Evolutionary conservation across 2,329 filamentous ascomycete genomes (phyloP).

Genomic region (Trichoderma lentiforme): DNA sequence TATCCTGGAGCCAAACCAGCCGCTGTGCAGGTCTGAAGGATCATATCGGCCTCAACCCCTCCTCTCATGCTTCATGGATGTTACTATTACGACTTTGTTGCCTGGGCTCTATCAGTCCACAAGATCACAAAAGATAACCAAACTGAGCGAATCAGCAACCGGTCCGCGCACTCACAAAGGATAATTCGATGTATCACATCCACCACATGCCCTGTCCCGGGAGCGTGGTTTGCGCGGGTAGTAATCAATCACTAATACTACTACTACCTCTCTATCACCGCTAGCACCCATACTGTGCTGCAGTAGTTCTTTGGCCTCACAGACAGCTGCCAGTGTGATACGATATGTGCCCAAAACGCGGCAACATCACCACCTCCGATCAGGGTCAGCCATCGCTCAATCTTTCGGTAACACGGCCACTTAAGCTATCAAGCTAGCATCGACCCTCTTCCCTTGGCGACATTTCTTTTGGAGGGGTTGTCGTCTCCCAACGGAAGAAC

Average conservation of each 20-base stretch:
- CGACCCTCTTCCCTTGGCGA: background rate
- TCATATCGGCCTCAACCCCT: background rate
- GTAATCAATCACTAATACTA: background rate
- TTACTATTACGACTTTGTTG: background rate
- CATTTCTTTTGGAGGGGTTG: background rate
- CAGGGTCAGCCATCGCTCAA: background rate
- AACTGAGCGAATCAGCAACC: slow-evolving; percentile 6
- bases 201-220: slow-evolving; percentile 5
- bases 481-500: background rate
- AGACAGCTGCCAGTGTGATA: background rate
- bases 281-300: background rate
- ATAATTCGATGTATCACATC: background rate
- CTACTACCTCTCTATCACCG: background rate
- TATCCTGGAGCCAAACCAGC: background rate
- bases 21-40: background rate
- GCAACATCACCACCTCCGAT: background rate
- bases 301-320: background rate
- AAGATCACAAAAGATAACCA: slow-evolving; percentile 9
- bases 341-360: background rate
- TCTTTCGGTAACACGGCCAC: slow-evolving; percentile 12
- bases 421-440: slow-evolving; percentile 14
- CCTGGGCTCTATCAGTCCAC: slow-evolving; percentile 1
- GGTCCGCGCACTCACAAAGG: background rate
- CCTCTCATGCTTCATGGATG: background rate
- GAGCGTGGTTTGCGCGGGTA: slow-evolving; percentile 6